A percentile compares a stretch with the other conserved stretches of the same genome.
These are phyloP conservation scores for Hamamelis virginiana DNA, from an alignment of 164 flowering plant species.

Conservation along the genomic window DNA sequence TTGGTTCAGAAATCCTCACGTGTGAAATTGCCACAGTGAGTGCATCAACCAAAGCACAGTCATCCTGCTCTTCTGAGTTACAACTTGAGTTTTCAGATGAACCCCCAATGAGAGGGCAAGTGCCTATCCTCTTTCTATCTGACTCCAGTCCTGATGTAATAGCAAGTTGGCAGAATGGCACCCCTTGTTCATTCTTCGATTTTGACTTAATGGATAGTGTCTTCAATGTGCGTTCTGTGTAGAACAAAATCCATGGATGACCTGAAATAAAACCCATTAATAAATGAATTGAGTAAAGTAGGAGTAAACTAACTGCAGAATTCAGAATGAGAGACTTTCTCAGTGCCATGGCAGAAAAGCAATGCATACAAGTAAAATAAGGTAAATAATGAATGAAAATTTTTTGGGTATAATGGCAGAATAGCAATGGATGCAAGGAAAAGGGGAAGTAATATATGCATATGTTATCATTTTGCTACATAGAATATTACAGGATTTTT, in stretches of 20 bases:
- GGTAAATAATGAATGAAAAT: too few species aligned
- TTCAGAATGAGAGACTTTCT: too few species aligned
- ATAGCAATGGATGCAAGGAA: background rate
- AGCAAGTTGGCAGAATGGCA: constrained; percentile 14
- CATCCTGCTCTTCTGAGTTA: constrained; percentile 56
- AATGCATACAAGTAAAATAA: too few species aligned
- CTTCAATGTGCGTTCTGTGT: constrained; percentile 68
- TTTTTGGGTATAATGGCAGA: background rate
- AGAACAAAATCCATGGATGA: constrained; percentile 86
- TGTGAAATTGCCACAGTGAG: constrained; percentile 83
- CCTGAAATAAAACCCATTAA: constrained; percentile 39
- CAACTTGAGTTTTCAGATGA: constrained; percentile 24
- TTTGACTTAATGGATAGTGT: constrained; percentile 52
- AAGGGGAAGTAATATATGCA: background rate
- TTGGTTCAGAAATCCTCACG: constrained; percentile 80
- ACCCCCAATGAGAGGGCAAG: constrained; percentile 14
- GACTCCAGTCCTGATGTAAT: constrained; percentile 14
- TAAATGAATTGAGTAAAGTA: background rate
- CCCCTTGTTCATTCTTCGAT: constrained; percentile 30
- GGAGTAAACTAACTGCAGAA: background rate
- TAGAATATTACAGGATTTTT: background rate
- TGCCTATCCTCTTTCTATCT: constrained; percentile 13
- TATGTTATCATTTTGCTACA: background rate
- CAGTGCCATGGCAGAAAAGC: too few species aligned
- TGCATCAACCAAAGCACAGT: constrained; percentile 65